Conservation (phyloP, 495 filamentous ascomycete genomes). For the Podospora bellae-mahoneyi region DNA sequence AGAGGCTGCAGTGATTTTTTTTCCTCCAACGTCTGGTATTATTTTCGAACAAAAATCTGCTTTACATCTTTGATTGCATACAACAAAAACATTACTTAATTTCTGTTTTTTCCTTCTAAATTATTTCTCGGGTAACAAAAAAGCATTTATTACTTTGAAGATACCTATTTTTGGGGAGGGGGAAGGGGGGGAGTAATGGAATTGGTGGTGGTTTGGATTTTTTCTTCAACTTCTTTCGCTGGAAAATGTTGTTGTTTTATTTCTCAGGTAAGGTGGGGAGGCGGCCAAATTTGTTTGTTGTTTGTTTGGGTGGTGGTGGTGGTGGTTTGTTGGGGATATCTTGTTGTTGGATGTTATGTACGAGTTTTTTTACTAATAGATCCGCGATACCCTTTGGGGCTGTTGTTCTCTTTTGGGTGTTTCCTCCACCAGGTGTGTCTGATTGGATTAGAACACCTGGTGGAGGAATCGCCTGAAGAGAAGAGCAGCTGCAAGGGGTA, state of each 20-base stretch:
- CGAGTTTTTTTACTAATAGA: no score
- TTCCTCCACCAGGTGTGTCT: no score
- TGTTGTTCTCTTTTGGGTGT: no score
- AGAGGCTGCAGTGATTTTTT: constrained; percentile 54
- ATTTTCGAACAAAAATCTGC: background rate
- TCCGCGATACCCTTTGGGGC: no score
- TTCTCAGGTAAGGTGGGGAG: background rate
- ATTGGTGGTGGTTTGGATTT: background rate
- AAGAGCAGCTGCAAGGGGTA: no score
- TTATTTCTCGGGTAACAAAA: background rate
- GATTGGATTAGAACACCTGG: no score
- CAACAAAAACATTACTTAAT: constrained; percentile 2
- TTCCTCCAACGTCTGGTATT: no score
- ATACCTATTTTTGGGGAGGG: background rate
- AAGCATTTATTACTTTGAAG: background rate
- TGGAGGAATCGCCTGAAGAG: no score
- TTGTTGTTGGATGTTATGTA: no score
- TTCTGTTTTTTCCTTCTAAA: constrained; percentile 4
- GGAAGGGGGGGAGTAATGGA: background rate
- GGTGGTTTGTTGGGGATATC: no score
- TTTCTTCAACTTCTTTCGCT: background rate
- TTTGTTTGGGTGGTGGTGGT: no score
- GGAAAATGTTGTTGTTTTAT: background rate
- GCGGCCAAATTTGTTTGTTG: no score
- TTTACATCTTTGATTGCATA: background rate